Conservation (phyloP, 169 alveolate species). For the Eimeria sp. region DNA sequence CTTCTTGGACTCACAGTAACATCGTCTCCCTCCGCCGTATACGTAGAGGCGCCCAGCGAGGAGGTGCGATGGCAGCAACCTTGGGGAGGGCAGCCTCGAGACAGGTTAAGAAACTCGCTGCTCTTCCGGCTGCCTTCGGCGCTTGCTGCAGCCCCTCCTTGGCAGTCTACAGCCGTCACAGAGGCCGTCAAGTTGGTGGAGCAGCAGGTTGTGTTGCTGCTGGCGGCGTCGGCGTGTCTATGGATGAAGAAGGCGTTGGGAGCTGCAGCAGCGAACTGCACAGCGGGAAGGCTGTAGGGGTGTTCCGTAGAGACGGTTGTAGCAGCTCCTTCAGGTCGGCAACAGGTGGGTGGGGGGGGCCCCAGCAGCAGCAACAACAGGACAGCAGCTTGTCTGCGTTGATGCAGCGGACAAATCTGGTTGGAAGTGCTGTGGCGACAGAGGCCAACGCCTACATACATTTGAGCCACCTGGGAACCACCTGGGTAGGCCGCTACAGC, state of each 20-base stretch:
- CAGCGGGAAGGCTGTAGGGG: neutral
- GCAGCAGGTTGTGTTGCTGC: neutral
- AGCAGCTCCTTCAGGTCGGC: neutral
- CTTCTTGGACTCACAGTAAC: neutral
- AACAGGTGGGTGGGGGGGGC: neutral
- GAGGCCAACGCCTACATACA: conserved; percentile 57
- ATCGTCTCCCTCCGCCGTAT: neutral
- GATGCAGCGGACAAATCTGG: conserved; percentile 7
- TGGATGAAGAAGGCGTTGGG: neutral
- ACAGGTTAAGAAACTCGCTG: conserved; percentile 15
- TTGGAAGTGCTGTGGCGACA: conserved; percentile 11
- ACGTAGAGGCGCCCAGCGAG: neutral
- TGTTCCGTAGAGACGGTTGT: neutral
- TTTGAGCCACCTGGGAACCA: conserved; percentile 29
- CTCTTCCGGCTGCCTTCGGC: conserved; percentile 23
- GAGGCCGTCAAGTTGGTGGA: neutral
- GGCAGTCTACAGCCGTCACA: neutral
- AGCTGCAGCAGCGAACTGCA: neutral
- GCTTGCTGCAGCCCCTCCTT: neutral
- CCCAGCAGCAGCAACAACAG: neutral
- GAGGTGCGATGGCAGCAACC: neutral
- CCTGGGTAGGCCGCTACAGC: conserved; percentile 42
- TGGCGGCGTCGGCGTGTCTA: neutral
- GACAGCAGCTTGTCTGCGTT: neutral
- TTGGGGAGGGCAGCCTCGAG: conserved; percentile 23